Evolutionary conservation across 495 filamentous ascomycete genomes (phyloP).

Genomic region (Pyrenopolyporus hunteri): DNA sequence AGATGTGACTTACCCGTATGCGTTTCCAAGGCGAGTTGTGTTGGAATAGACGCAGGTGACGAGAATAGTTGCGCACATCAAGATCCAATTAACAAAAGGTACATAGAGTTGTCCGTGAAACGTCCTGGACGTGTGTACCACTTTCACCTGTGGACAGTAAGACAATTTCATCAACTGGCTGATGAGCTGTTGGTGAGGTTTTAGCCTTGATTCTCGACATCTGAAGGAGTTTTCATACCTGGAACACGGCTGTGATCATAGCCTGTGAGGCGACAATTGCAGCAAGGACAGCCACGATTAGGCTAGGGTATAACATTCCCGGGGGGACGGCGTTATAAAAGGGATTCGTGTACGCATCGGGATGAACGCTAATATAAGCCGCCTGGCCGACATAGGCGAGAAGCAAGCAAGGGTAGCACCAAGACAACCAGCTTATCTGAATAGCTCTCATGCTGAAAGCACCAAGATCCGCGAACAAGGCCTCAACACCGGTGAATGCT

Average conservation of each 20-base stretch:
- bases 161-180: slow-evolving; percentile 75
- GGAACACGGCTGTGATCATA: slow-evolving; percentile 76
- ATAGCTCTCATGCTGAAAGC: slow-evolving; percentile 68
- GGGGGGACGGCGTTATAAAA: slow-evolving; percentile 73
- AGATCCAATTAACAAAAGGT: slow-evolving; percentile 72
- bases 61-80: slow-evolving; percentile 76
- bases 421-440: slow-evolving; percentile 68
- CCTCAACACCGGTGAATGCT: slow-evolving; percentile 76
- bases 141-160: slow-evolving; percentile 76
- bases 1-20: slow-evolving; percentile 42
- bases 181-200: slow-evolving; percentile 54
- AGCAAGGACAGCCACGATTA: slow-evolving; percentile 70
- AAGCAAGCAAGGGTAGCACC: slow-evolving; percentile 70
- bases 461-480: slow-evolving; percentile 76
- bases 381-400: slow-evolving; percentile 77
- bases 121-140: slow-evolving; percentile 66
- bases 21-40: slow-evolving; percentile 58
- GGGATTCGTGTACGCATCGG: slow-evolving; percentile 69
- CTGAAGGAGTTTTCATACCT: slow-evolving; percentile 23
- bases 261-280: slow-evolving; percentile 79
- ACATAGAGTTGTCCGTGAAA: slow-evolving; percentile 78
- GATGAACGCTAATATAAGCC: slow-evolving; percentile 67
- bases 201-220: slow-evolving; percentile 8
- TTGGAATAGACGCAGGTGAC: slow-evolving; percentile 76
- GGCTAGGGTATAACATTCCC: slow-evolving; percentile 67